Evolutionary conservation across 805 yeast species (phyloP).

Genomic region (Suhomyces canberraensis): DNA sequence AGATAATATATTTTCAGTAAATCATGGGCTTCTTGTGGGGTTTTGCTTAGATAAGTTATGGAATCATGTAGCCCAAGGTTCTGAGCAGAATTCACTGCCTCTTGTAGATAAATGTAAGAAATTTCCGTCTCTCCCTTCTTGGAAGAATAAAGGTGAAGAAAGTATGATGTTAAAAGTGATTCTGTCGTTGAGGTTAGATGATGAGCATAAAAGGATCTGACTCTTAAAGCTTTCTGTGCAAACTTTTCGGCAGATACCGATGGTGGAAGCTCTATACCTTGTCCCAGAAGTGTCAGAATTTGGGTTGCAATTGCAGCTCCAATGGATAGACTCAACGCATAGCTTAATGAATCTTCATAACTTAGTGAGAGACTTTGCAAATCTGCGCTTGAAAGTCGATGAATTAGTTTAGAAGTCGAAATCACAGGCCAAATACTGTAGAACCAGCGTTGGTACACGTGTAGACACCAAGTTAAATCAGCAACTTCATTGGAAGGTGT

Average conservation of each 20-base stretch:
- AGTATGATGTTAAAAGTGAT: constrained; percentile 30
- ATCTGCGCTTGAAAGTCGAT: constrained; percentile 9
- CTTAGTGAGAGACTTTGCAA: constrained; percentile 5
- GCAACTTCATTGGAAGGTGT: background rate
- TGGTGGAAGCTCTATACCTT: background rate
- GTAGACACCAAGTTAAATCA: constrained; percentile 17
- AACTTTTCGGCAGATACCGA: constrained; percentile 9
- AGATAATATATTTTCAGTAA: constrained; percentile 31
- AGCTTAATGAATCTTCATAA: constrained; percentile 16
- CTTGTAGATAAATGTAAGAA: constrained; percentile 30
- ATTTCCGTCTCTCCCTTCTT: constrained; percentile 23
- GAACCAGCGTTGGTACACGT: constrained; percentile 37
- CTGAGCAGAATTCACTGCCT: constrained; percentile 33
- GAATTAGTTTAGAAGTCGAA: constrained; percentile 29
- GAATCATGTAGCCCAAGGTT: constrained; percentile 28
- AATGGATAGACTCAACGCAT: constrained; percentile 30
- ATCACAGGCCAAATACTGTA: constrained; percentile 39
- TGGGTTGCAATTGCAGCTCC: constrained; percentile 31
- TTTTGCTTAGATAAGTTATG: constrained; percentile 18
- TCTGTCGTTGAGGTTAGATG: constrained; percentile 22
- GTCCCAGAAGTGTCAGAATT: constrained; percentile 10
- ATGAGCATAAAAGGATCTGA: constrained; percentile 25
- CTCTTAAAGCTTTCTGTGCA: constrained; percentile 20
- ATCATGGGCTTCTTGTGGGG: constrained; percentile 28
- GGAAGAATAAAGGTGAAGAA: constrained; percentile 30